phyloP scores from a whole-genome alignment of 2,329 filamentous ascomycete genomes.

The Ophiostoma sp. region DNA sequence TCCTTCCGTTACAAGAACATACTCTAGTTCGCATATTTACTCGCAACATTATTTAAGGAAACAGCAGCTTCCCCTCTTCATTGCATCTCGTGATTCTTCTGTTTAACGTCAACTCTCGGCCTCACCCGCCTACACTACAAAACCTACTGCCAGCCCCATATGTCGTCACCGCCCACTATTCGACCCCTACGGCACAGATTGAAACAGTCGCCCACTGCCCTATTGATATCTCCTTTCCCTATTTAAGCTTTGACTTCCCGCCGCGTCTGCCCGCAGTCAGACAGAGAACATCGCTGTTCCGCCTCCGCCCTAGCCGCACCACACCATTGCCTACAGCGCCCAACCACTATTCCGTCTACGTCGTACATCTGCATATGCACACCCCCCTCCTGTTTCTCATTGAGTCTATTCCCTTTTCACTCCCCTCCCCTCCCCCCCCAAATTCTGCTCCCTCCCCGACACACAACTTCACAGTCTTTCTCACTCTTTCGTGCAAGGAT shows the following conservation, averaged over 20 bases:
- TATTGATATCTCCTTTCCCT: slow-evolving; percentile 7
- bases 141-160: neutral
- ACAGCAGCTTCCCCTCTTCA: neutral
- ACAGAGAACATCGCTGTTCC: slow-evolving; percentile 10
- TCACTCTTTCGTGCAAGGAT: slow-evolving; percentile 3
- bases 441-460: neutral
- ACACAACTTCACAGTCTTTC: neutral
- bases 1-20: neutral
- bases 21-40: too few relatives aligned
- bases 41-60: too few relatives aligned
- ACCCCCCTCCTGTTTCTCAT: neutral
- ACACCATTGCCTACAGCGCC: neutral
- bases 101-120: neutral
- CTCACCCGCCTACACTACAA: neutral
- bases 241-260: slow-evolving; percentile 24
- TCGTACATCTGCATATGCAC: neutral
- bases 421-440: neutral
- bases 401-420: neutral
- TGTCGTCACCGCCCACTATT: neutral
- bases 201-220: slow-evolving; percentile 5
- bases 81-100: neutral
- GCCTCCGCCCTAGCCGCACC: slow-evolving; percentile 25
- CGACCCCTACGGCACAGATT: neutral
- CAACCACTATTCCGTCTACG: neutral
- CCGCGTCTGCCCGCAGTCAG: slow-evolving; percentile 16